A percentile compares a stretch with the other conserved stretches of the same genome.
These are phyloP conservation scores for Kwoniella sp. DNA, from an alignment of 768 basidiomycete species.

Conservation along the genomic window DNA sequence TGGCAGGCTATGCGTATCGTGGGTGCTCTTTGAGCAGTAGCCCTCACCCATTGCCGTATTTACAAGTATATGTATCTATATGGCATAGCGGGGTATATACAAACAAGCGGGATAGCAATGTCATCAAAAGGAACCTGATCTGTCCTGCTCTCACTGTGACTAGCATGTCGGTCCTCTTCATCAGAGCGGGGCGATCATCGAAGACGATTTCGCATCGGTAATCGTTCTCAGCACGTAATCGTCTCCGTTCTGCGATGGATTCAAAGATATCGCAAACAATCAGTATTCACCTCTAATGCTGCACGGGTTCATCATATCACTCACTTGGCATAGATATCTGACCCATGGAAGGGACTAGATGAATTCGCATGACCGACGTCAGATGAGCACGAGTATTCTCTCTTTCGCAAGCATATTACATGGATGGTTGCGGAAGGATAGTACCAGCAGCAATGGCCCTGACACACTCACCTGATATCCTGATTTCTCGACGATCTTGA, in stretches of 20 bases:
- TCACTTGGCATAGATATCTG: slow-evolving; percentile 77
- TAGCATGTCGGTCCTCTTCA: no score
- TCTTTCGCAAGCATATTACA: background rate
- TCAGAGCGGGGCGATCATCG: slow-evolving; percentile 34
- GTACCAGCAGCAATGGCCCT: no score
- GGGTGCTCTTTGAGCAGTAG: no score
- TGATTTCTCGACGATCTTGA: slow-evolving; percentile 98
- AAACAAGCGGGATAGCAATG: background rate
- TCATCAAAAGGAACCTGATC: no score
- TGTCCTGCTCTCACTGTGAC: no score
- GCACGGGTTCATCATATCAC: slow-evolving; percentile 4
- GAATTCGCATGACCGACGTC: background rate
- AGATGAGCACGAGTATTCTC: no score
- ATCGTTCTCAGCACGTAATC: slow-evolving; percentile 57
- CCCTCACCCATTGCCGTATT: no score
- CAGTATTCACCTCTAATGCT: background rate
- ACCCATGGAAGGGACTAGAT: slow-evolving; percentile 74
- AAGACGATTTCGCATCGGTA: slow-evolving; percentile 51
- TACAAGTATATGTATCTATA: background rate
- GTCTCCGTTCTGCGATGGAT: slow-evolving; percentile 55
- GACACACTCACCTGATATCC: slow-evolving; percentile 64
- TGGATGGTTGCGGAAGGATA: no score
- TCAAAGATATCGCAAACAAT: background rate
- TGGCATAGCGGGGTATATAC: background rate
- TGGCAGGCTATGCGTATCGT: no score